phyloP scores from a whole-genome alignment of 345 rosid species.

The Eucalyptus curtisii region DNA sequence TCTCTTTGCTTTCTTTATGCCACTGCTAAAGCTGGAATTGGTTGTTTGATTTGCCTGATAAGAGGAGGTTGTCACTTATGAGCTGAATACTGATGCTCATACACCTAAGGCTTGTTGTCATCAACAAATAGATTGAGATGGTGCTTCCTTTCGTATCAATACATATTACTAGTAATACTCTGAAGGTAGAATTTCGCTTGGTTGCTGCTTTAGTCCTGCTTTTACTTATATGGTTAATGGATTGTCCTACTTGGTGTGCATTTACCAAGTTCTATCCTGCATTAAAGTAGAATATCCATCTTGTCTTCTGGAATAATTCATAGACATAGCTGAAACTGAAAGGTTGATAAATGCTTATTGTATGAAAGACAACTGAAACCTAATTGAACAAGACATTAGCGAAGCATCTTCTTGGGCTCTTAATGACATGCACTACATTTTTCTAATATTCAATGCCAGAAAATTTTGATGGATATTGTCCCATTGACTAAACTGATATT shows the following conservation, averaged over 20 bases:
- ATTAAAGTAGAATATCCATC: not conserved
- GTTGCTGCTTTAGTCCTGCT: not conserved
- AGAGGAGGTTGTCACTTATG: not conserved
- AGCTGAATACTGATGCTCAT: not conserved
- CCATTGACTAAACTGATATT: not conserved
- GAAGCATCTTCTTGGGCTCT: not conserved
- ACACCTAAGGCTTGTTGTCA: not conserved
- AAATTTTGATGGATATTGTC: not conserved
- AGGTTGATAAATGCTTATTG: not conserved
- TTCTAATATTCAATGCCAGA: not conserved
- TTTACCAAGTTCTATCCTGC: not conserved
- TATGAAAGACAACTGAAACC: not conserved
- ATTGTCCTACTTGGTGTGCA: not conserved
- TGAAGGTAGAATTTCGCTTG: not conserved
- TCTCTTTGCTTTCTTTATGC: not conserved
- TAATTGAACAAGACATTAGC: not conserved
- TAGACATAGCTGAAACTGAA: not conserved
- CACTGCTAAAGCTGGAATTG: not conserved
- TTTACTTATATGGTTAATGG: not conserved
- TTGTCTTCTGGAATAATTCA: not conserved
- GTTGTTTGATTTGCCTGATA: not conserved
- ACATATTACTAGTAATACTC: not conserved
- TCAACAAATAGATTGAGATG: not conserved
- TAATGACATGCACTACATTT: not conserved
- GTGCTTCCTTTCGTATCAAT: not conserved